A percentile compares a stretch with the other conserved stretches of the same genome.
These are phyloP conservation scores for Agaricales sp. DNA, from an alignment of 1,284 basidiomycete genomes.

Conservation along the genomic window DNA sequence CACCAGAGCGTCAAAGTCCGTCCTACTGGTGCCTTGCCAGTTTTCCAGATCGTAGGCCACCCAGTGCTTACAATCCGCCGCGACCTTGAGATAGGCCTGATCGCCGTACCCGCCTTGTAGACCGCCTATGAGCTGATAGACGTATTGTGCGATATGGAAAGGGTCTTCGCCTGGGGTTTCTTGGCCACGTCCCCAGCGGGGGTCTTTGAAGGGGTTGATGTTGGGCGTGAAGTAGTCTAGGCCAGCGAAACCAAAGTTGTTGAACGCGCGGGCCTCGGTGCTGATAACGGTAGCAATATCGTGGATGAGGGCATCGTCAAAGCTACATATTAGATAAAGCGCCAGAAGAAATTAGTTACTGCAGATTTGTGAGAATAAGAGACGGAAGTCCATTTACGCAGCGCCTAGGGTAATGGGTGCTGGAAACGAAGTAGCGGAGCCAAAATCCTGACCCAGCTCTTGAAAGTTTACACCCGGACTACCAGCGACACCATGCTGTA, in stretches of 20 bases:
- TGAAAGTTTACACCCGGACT: conserved; percentile 44
- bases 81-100: conserved; percentile 37
- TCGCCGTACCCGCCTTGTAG: conserved; percentile 44
- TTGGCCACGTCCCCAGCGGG: conserved; percentile 50
- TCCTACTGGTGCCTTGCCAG: too few species aligned
- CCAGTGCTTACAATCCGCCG: conserved; percentile 48
- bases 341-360: neutral
- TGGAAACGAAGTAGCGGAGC: conserved; percentile 47
- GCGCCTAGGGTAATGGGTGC: conserved; percentile 87
- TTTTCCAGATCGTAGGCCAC: conserved; percentile 50
- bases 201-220: conserved; percentile 54
- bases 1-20: conserved; percentile 41
- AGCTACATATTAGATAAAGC: conserved; percentile 21
- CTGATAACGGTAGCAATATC: conserved; percentile 36
- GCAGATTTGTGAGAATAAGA: too few species aligned
- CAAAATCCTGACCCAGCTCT: conserved; percentile 32
- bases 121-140: too few species aligned
- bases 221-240: conserved; percentile 50
- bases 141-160: conserved; percentile 40
- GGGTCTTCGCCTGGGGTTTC: conserved; percentile 54
- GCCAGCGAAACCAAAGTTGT: conserved; percentile 37
- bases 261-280: conserved; percentile 47
- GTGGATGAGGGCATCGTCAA: conserved; percentile 49
- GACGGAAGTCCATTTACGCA: conserved; percentile 33
- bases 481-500: conserved; percentile 39